Base-by-base conservation (phyloP, 768 basidiomycete species). In the Strobilomyces confusus region DNA sequence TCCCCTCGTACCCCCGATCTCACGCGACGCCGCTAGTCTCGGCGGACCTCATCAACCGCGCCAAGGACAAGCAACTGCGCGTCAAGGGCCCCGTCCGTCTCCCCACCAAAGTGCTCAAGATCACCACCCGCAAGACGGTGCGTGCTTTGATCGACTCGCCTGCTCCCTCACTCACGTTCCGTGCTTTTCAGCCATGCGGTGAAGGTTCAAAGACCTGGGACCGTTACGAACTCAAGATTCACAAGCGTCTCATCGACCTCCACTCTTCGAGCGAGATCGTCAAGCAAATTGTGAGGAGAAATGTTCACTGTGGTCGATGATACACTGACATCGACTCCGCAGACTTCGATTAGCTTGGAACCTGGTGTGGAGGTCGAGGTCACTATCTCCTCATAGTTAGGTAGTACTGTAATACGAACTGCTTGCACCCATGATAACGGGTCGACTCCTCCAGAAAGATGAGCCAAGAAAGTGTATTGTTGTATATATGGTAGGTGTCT, bases 171-270 rank as follows among this genome's bases (percentile, higher is more conserved):
- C 57, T 47, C 36, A 53, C 43, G 9, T 44, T 17, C 55, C 44
- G 20, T 22, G 44, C 19, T 38, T 9, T 64, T n/a, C n/a, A 97
- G 92, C 91, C 97, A 75, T 98, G 97, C 70, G 97, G 97, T 92
- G 97, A 98, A 77, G 97, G 97, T 80, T 98, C 97, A 64, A 99
- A 99, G 87, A 99, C 97, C 70, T 99, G 97, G 97, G 97, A 99
- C 77, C 86, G 92, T 66, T 98, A 94, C 77, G 95, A 99, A 77
- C 87, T 99, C 77, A 95, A 95, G 80, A 81, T 99, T 58, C 95
- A 99, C 87, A 99, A 99, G 80, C 91, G 97, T 68, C 82, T 99
- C 72, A 98, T 99, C 68, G 97, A 99, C 80, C 80, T 99, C 63
- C 92, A 95, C 81, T 95, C 97, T 48, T 95, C 95, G 58, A 91